These are phyloP conservation scores for Fusarium odoratissimum DNA, from an alignment of 2,329 filamentous ascomycete species.

Conservation along the genomic window DNA sequence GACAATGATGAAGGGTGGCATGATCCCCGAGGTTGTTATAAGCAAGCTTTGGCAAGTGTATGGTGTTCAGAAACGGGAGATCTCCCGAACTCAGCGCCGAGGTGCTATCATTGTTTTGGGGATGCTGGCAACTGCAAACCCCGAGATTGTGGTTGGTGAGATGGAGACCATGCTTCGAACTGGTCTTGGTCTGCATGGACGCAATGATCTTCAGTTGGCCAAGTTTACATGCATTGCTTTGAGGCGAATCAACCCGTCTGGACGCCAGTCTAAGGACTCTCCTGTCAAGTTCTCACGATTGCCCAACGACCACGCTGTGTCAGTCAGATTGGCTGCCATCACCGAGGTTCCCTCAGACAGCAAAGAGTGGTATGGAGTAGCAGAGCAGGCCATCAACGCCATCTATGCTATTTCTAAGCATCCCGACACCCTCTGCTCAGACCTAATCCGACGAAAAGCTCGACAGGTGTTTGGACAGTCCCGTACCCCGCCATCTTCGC, in stretches of 20 bases:
- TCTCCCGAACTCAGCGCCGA: constrained; percentile 88
- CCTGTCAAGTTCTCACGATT: constrained; percentile 78
- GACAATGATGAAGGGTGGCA: constrained; percentile 96
- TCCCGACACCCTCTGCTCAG: constrained; percentile 91
- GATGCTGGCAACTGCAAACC: constrained; percentile 93
- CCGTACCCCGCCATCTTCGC: constrained; percentile 55
- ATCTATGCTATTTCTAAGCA: constrained; percentile 96
- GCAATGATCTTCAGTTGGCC: constrained; percentile 85
- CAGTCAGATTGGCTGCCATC: constrained; percentile 83
- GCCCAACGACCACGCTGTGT: constrained; percentile 90
- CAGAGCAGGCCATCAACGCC: constrained; percentile 94
- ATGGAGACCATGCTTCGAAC: constrained; percentile 95
- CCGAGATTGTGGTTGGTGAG: constrained; percentile 92
- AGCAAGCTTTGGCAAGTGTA: constrained; percentile 98
- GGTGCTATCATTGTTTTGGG: constrained; percentile 96
- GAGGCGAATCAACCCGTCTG: constrained; percentile 86
- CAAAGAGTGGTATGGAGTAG: constrained; percentile 96
- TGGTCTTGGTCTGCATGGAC: constrained; percentile 83
- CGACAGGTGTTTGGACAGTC: constrained; percentile 76
- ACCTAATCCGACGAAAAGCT: constrained; percentile 88
- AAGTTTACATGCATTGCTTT: constrained; percentile 97
- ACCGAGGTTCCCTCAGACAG: constrained; percentile 87
- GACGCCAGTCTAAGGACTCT: constrained; percentile 82
- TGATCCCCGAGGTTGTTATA: constrained; percentile 87
- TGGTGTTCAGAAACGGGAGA: constrained; percentile 91